Conservation (phyloP, 1,284 basidiomycete genomes). For the Austroboletus niveus region DNA sequence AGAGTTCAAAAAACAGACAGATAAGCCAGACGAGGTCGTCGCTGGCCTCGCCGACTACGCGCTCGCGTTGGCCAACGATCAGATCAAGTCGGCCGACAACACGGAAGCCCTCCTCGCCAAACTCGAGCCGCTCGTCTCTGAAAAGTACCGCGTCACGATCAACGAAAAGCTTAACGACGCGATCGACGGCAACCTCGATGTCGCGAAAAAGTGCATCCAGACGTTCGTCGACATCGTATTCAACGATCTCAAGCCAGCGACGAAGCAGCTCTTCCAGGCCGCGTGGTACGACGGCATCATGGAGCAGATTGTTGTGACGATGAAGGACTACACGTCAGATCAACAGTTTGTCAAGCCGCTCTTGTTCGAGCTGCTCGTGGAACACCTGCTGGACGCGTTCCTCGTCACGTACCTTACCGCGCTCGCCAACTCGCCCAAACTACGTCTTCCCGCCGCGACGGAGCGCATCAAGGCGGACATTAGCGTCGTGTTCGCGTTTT, state of each 20-base stretch:
- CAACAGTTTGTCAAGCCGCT: constrained; percentile 89
- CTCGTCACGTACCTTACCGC: constrained; percentile 89
- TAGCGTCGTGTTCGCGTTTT: constrained; percentile 76
- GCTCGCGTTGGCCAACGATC: constrained; percentile 98
- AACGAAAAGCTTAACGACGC: constrained; percentile 90
- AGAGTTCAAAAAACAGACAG: constrained; percentile 86
- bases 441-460: constrained; percentile 83
- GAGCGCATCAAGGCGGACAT: constrained; percentile 85
- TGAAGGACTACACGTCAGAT: constrained; percentile 94
- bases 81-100: constrained; percentile 95
- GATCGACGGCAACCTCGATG: constrained; percentile 97
- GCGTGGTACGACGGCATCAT: constrained; percentile 89
- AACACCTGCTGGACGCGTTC: constrained; percentile 92
- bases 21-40: constrained; percentile 86
- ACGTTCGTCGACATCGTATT: constrained; percentile 94
- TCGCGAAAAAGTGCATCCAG: constrained; percentile 95
- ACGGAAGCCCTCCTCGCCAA: constrained; percentile 84
- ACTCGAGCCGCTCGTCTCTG: constrained; percentile 88
- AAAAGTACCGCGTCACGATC: constrained; percentile 87
- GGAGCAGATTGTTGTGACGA: constrained; percentile 88
- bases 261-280: constrained; percentile 82
- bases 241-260: constrained; percentile 90
- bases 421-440: constrained; percentile 81
- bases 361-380: constrained; percentile 88
- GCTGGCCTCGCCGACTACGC: constrained; percentile 94